phyloP scores from a whole-genome alignment of 164 flowering plant species.

The Hamamelis virginiana region DNA sequence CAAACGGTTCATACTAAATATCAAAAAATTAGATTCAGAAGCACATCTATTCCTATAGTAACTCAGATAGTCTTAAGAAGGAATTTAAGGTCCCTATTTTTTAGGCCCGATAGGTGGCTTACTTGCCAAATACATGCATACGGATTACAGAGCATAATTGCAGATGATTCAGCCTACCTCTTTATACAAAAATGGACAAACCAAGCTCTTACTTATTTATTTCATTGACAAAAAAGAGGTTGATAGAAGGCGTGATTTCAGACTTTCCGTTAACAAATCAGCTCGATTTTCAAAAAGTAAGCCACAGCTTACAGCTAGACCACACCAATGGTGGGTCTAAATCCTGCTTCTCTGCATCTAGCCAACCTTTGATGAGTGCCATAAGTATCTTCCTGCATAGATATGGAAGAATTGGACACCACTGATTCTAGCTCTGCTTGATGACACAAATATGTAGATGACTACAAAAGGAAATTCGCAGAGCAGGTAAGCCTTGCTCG shows the following conservation, averaged over 20 bases:
- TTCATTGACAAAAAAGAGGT: too few relatives aligned
- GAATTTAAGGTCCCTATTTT: neutral
- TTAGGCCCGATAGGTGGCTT: too few relatives aligned
- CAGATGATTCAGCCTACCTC: neutral
- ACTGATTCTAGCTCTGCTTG: slow-evolving; percentile 27
- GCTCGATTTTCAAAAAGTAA: neutral
- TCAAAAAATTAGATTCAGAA: neutral
- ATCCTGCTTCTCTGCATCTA: neutral
- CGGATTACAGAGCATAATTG: neutral
- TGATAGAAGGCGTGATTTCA: too few relatives aligned
- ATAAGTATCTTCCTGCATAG: neutral
- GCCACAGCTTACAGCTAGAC: neutral
- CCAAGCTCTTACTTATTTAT: too few relatives aligned
- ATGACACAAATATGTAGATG: slow-evolving; percentile 57
- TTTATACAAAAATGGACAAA: too few relatives aligned
- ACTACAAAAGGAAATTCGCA: slow-evolving; percentile 63
- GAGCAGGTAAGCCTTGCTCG: slow-evolving; percentile 59
- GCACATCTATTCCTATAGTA: neutral
- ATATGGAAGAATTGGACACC: neutral
- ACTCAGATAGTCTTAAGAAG: neutral
- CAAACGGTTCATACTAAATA: slow-evolving; percentile 45
- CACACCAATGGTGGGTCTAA: neutral
- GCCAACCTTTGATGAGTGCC: neutral
- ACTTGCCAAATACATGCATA: neutral
- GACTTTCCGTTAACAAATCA: neutral